These are phyloP conservation scores for Phialophora macrospora DNA, from an alignment of 2,329 filamentous ascomycete species.

Conservation along the genomic window DNA sequence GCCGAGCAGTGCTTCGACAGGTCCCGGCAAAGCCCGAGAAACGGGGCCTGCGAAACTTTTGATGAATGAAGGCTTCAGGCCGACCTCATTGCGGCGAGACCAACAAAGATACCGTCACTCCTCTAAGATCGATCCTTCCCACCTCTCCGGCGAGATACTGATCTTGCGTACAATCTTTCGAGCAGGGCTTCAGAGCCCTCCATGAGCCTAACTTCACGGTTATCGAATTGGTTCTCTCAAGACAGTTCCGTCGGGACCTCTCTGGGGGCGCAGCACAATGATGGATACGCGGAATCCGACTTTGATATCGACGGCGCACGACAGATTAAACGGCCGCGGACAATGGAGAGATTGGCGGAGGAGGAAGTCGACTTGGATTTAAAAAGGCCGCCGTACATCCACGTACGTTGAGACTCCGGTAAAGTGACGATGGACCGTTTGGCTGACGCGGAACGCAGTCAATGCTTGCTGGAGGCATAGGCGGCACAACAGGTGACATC, in stretches of 20 bases:
- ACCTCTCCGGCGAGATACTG: background rate
- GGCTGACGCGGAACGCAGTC: constrained; percentile 59
- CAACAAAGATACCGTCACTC: constrained; percentile 4
- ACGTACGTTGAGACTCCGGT: constrained; percentile 55
- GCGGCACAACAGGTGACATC: constrained; percentile 92
- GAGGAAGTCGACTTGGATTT: constrained; percentile 38
- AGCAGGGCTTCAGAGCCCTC: constrained; percentile 43
- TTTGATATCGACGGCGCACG: constrained; percentile 38
- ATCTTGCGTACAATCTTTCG: background rate
- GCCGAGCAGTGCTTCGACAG: constrained; percentile 14
- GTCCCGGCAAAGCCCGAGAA: constrained; percentile 14
- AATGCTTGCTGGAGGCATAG: constrained; percentile 93
- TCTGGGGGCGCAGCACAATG: constrained; percentile 36
- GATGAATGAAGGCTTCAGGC: constrained; percentile 4
- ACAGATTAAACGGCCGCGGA: constrained; percentile 38
- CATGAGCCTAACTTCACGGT: constrained; percentile 64
- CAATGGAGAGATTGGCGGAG: constrained; percentile 37
- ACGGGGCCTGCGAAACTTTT: constrained; percentile 19
- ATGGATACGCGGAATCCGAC: constrained; percentile 42
- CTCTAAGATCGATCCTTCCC: constrained; percentile 2
- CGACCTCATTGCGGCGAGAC: constrained; percentile 21
- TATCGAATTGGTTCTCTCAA: constrained; percentile 58
- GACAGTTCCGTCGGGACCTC: constrained; percentile 42
- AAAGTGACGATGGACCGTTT: background rate
- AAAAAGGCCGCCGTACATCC: constrained; percentile 64